Conservation (phyloP, 78 protist genomes). For the Cyanophora paradoxa region DNA sequence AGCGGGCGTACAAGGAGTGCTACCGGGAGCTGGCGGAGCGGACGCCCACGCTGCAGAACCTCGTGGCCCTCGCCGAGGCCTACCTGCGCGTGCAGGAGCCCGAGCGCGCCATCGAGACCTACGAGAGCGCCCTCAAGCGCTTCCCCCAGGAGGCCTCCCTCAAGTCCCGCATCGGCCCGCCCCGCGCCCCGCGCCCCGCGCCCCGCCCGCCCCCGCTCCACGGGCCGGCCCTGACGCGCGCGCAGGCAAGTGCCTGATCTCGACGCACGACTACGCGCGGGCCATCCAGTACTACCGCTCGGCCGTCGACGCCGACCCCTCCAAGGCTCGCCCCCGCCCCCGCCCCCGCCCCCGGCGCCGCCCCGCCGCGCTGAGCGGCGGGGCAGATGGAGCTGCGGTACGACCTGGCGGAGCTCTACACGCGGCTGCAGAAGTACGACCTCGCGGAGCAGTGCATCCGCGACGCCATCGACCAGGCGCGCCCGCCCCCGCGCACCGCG, state of each 20-base stretch:
- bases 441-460: conserved; percentile 23
- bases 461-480: neutral
- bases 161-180: conserved; percentile 47
- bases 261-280: conserved; percentile 48
- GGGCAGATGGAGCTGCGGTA: conserved; percentile 2
- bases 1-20: conserved; percentile 25
- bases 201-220: conserved; percentile 2
- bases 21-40: conserved; percentile 38
- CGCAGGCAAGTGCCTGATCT: too few species aligned
- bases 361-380: too few species aligned
- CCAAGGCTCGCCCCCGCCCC: too few species aligned
- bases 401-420: conserved; percentile 59
- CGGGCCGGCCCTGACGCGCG: too few species aligned
- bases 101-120: conserved; percentile 45
- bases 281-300: conserved; percentile 21
- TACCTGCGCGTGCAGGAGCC: conserved; percentile 47
- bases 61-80: conserved; percentile 61
- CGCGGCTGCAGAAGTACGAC: conserved; percentile 15
- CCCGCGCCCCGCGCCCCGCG: neutral
- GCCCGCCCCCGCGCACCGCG: neutral
- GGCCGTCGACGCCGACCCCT: conserved; percentile 32
- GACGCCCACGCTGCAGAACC: conserved; percentile 9
- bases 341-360: too few species aligned
- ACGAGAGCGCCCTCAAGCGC: conserved; percentile 29
- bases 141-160: conserved; percentile 28